phyloP scores from a whole-genome alignment of 306 rosid species.

The Vigna unguiculata region DNA sequence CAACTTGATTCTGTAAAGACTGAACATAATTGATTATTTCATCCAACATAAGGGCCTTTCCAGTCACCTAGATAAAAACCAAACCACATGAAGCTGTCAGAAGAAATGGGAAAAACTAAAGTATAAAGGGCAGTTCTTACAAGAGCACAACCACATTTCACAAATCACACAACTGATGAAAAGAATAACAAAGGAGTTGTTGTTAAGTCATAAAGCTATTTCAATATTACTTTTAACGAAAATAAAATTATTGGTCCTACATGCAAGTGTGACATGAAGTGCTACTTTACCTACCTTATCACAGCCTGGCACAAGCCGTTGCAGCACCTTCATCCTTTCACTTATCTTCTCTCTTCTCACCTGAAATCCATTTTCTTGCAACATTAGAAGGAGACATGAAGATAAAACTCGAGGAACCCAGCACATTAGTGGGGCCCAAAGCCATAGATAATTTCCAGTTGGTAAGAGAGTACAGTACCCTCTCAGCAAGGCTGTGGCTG shows the following conservation, averaged over 20 bases:
- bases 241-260: conserved; percentile 33
- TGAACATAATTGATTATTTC: conserved; percentile 97
- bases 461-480: conserved; percentile 59
- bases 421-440: conserved; percentile 9
- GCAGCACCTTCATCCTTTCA: conserved; percentile 90
- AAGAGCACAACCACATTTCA: conserved; percentile 9
- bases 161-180: background rate
- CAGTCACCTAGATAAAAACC: conserved; percentile 71
- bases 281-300: conserved; percentile 88
- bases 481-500: conserved; percentile 99
- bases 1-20: conserved; percentile 96
- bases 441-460: conserved; percentile 32
- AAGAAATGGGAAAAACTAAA: background rate
- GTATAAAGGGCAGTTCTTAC: background rate
- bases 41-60: conserved; percentile 93
- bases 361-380: conserved; percentile 50
- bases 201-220: background rate
- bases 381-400: conserved; percentile 38
- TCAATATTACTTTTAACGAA: background rate
- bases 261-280: conserved; percentile 38
- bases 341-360: conserved; percentile 95
- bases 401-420: conserved; percentile 26
- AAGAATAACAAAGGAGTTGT: background rate
- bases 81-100: conserved; percentile 61
- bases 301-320: conserved; percentile 94